A percentile compares a stretch with the other conserved stretches of the same genome.
Evolutionary conservation across 1,284 basidiomycete genomes (phyloP).

Genomic region (Laetiporus sulphureus): DNA sequence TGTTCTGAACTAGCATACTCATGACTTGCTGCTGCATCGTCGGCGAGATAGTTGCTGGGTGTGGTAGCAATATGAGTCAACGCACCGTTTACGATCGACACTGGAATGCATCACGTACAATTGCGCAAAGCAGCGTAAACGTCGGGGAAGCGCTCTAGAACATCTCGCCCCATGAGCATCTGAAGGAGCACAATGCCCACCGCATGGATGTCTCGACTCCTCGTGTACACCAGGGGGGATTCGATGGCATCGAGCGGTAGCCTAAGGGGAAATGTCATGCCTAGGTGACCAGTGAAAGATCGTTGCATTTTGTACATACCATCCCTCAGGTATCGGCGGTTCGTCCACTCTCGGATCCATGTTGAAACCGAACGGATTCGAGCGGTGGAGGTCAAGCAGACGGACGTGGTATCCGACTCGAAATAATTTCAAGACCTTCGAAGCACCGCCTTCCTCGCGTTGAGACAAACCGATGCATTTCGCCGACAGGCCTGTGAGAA

Average conservation of each 20-base stretch:
- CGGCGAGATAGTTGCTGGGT: conserved; percentile 46
- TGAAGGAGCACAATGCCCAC: conserved; percentile 68
- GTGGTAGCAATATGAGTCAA: too few relatives aligned
- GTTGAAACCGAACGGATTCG: conserved; percentile 56
- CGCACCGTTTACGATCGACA: too few relatives aligned
- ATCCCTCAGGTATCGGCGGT: conserved; percentile 46
- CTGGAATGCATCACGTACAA: conserved; percentile 18
- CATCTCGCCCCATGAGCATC: conserved; percentile 69
- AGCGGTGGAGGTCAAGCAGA: conserved; percentile 65
- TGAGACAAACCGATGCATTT: conserved; percentile 54
- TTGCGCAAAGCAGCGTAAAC: conserved; percentile 24
- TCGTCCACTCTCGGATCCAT: conserved; percentile 34
- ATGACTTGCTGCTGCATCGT: conserved; percentile 41
- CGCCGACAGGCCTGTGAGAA: conserved; percentile 42
- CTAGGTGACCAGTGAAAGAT: too few relatives aligned
- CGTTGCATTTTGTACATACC: conserved; percentile 26
- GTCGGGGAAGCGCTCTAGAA: conserved; percentile 39
- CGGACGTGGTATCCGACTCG: conserved; percentile 57
- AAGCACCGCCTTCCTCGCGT: conserved; percentile 37
- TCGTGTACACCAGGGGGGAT: conserved; percentile 63
- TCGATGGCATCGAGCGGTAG: conserved; percentile 63
- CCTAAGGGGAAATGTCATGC: conserved; percentile 37
- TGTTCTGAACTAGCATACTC: conserved; percentile 52
- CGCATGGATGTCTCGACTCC: conserved; percentile 66
- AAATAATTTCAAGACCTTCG: conserved; percentile 61